These are phyloP conservation scores for Saccharomycopsis sp. DNA, from an alignment of 805 yeast species.

Conservation along the genomic window DNA sequence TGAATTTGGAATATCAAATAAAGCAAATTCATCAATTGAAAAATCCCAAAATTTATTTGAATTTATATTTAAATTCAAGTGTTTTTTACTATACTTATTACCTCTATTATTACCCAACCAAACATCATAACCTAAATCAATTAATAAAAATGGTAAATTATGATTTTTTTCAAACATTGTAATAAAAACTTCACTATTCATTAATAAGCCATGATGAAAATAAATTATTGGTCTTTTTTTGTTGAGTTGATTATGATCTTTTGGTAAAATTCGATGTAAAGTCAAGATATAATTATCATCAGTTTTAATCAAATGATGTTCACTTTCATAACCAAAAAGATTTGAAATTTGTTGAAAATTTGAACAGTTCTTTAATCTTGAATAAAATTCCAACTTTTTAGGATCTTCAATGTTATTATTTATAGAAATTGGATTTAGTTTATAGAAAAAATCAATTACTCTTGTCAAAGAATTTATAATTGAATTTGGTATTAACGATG, in stretches of 20 bases:
- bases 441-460: not conserved
- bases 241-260: slow-evolving; percentile 32
- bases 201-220: slow-evolving; percentile 75
- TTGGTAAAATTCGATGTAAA: slow-evolving; percentile 51
- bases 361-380: slow-evolving; percentile 35
- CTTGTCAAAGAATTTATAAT: no score
- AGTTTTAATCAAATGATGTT: slow-evolving; percentile 67
- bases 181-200: slow-evolving; percentile 76
- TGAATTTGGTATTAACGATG: slow-evolving; percentile 34
- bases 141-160: slow-evolving; percentile 65
- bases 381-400: slow-evolving; percentile 13
- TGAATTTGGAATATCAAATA: slow-evolving; percentile 79
- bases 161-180: slow-evolving; percentile 27
- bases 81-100: slow-evolving; percentile 85
- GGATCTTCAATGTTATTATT: not conserved
- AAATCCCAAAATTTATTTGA: slow-evolving; percentile 71
- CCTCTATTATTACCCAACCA: slow-evolving; percentile 93
- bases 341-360: slow-evolving; percentile 56
- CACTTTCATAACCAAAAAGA: slow-evolving; percentile 58
- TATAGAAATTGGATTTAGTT: not conserved
- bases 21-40: slow-evolving; percentile 83
- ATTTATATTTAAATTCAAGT: slow-evolving; percentile 34
- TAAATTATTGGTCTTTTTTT: slow-evolving; percentile 37
- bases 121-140: slow-evolving; percentile 82
- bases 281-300: slow-evolving; percentile 61